phyloP scores from a whole-genome alignment of 768 basidiomycete species.

The Boletellus sp. region DNA sequence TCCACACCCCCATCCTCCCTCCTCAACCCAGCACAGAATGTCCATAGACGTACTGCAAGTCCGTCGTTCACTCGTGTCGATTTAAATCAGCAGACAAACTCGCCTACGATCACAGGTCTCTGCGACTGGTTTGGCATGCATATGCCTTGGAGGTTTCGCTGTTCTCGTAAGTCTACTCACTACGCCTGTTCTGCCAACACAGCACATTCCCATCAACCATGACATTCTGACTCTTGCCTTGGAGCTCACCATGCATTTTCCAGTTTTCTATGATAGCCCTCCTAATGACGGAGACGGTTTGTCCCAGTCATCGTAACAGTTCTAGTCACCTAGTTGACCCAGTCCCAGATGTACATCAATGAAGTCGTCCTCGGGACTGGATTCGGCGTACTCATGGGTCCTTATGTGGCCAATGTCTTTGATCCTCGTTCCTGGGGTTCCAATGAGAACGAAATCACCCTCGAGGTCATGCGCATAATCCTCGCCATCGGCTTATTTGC shows the following conservation, averaged over 20 bases:
- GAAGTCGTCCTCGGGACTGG: slow-evolving; percentile 90
- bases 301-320: neutral
- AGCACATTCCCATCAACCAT: neutral
- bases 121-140: slow-evolving; percentile 52
- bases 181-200: neutral
- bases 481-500: slow-evolving; percentile 92
- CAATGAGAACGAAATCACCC: slow-evolving; percentile 58
- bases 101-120: slow-evolving; percentile 42
- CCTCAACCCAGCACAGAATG: slow-evolving; percentile 10
- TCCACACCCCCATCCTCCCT: too few relatives aligned
- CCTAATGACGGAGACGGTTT: slow-evolving; percentile 75
- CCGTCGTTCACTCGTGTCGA: slow-evolving; percentile 7
- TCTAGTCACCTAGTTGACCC: neutral
- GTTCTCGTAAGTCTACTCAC: slow-evolving; percentile 36
- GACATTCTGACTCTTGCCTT: neutral
- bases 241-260: neutral
- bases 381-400: slow-evolving; percentile 61
- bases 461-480: slow-evolving; percentile 84
- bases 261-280: slow-evolving; percentile 85
- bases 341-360: slow-evolving; percentile 71
- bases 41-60: slow-evolving; percentile 22
- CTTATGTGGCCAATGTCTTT: slow-evolving; percentile 66
- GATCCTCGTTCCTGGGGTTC: slow-evolving; percentile 73
- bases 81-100: slow-evolving; percentile 17
- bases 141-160: slow-evolving; percentile 56